Conservation (phyloP, 176 grass and related monocot species). For the Bolboschoenus planiculmis region DNA sequence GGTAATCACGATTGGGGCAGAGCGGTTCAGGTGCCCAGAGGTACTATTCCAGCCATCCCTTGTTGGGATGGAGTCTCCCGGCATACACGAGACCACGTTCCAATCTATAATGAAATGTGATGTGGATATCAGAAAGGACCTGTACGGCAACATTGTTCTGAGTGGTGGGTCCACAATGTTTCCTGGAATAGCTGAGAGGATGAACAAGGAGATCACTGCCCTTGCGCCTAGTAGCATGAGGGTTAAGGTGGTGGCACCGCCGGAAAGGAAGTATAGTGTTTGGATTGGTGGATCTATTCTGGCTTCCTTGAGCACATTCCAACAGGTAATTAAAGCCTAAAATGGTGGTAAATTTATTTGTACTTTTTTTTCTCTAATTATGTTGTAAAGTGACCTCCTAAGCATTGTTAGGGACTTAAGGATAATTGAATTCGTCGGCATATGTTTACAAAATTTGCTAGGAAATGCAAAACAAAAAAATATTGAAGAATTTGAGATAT, state of each 20-base stretch:
- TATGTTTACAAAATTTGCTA: not conserved
- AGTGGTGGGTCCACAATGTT: conserved; percentile 91
- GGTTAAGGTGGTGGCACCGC: conserved; percentile 77
- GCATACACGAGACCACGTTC: conserved; percentile 74
- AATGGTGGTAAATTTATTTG: not conserved
- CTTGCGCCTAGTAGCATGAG: conserved; percentile 86
- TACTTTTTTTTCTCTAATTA: not conserved
- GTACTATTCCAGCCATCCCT: conserved; percentile 91
- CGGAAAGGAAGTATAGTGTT: conserved; percentile 89
- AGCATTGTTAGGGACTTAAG: not conserved
- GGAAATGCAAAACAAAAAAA: not conserved
- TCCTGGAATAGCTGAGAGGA: conserved; percentile 67
- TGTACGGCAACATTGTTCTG: conserved; percentile 82
- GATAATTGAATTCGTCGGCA: not conserved
- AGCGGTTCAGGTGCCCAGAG: conserved; percentile 86
- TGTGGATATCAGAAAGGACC: conserved; percentile 77
- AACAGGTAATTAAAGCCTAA: conserved; percentile 54
- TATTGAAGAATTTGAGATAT: not conserved
- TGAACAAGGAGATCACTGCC: conserved; percentile 83
- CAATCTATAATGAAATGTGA: conserved; percentile 92
- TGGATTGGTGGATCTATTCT: conserved; percentile 88
- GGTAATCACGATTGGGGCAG: conserved; percentile 76
- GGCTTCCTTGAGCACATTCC: conserved; percentile 80
- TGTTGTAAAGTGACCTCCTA: not conserved
- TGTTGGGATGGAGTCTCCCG: conserved; percentile 74